Evolutionary conservation across 805 yeast species (phyloP), one percentile per base, ranked within the genome.

Genomic region (Metschnikowia anglica): DNA sequence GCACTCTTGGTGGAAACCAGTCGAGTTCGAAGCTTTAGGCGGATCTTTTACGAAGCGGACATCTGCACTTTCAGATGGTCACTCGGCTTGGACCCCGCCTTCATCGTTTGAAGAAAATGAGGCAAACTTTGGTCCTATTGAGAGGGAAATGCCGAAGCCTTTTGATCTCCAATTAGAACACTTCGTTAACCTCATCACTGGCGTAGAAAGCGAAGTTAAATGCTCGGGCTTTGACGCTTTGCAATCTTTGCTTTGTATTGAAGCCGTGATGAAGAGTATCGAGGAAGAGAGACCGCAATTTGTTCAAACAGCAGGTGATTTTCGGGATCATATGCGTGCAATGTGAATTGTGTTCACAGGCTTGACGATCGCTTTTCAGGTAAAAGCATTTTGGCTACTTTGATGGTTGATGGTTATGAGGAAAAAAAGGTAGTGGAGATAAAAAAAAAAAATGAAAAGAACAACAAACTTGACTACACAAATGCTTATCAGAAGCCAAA

Each of bases 101-200:
- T 56, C 66, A 2, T 65, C 70, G 5, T 63, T 59, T 13, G 58
- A 61, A 33, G 38, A 46, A 15, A 56, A 61, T 30, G 35, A 19
- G 43, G 49, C 27, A 29, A 49, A 55, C 15, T 33, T 37, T n/a
- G 43, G 38, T 26, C 20, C 27, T 20, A 23, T 31, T 17, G 3
- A 13, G n/a, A 45, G 47, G 27, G 39, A 28, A 10, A 37, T 44
- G 21, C 54, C 54, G 4, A 48, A 59, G 41, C 73, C 74, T 2
- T 69, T 69, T 49, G 73, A 66, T 39, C 55, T 61, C 18, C 74
- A 69, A 43, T 51, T 69, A 37, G 61, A 63, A 34, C 73, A 69
- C 45, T 69, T 69, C 48, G 62, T 68, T 16, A 60, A 65, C 35
- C 51, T 68, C 34, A 57, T 68, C 20, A 52, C 48, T 12, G 68